Percentiles rank a stretch among this genome's conserved stretches.
Conservation (phyloP, 352 stramenopile genomes). For the Globisporangium okanoganense region DNA sequence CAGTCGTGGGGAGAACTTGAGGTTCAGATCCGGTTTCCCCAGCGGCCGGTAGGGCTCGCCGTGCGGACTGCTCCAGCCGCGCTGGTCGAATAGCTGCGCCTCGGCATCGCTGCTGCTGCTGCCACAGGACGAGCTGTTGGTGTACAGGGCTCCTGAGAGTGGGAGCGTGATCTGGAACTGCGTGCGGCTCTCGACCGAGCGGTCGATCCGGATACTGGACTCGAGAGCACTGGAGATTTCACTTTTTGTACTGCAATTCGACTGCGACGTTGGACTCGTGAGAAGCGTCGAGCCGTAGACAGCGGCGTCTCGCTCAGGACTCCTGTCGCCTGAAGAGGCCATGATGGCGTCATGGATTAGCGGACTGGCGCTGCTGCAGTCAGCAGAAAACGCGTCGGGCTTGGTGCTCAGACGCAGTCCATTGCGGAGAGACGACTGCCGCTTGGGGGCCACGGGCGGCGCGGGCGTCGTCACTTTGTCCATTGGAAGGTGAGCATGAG, state of each 20-base stretch:
- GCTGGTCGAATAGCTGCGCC: slow-evolving; percentile 16
- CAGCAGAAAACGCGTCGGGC: neutral
- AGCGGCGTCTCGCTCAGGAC: neutral
- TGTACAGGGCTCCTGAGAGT: slow-evolving; percentile 13
- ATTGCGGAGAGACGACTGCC: slow-evolving; percentile 2
- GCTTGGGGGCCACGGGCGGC: neutral
- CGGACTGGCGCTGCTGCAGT: neutral
- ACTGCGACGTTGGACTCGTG: neutral
- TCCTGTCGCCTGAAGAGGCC: neutral
- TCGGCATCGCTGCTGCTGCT: neutral
- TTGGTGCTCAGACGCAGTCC: neutral
- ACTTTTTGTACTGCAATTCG: neutral
- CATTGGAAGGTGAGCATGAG: neutral
- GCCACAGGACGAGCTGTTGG: neutral
- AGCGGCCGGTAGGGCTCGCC: slow-evolving; percentile 67
- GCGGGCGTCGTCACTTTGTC: slow-evolving; percentile 1
- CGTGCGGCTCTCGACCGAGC: slow-evolving; percentile 48
- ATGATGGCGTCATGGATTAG: neutral
- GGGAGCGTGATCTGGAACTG: slow-evolving; percentile 45
- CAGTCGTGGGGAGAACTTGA: slow-evolving; percentile 64
- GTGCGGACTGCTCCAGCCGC: slow-evolving; percentile 67
- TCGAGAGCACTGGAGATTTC: neutral
- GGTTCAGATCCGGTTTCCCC: slow-evolving; percentile 56
- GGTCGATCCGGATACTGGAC: slow-evolving; percentile 22
- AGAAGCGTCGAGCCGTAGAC: neutral